Conservation (phyloP, 306 rosid genomes). For the Abrus precatorius region DNA sequence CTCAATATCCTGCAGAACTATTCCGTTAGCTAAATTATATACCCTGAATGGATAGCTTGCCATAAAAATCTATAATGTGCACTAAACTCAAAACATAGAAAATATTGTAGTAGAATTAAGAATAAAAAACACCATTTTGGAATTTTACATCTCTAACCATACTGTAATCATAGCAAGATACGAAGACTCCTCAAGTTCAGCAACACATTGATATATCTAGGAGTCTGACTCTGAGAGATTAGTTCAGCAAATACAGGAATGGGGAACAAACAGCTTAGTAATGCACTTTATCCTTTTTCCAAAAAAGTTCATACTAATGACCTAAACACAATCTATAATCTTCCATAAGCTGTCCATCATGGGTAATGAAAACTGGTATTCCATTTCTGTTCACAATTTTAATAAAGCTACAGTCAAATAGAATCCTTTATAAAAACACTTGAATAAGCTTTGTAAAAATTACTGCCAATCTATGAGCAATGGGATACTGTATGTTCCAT, state of each 20-base stretch:
- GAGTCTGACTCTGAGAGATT: constrained; percentile 3
- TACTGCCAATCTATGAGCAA: background rate
- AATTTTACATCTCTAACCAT: background rate
- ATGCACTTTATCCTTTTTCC: constrained; percentile 19
- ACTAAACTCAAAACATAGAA: constrained; percentile 25
- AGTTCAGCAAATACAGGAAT: constrained; percentile 13
- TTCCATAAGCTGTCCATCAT: background rate
- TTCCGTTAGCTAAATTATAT: constrained; percentile 14
- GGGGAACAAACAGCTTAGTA: constrained; percentile 16
- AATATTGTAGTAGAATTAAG: constrained; percentile 9
- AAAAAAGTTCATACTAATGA: background rate
- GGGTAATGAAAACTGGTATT: constrained; percentile 23
- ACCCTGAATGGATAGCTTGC: constrained; percentile 16
- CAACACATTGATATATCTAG: background rate
- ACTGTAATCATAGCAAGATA: constrained; percentile 4
- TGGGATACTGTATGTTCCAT: background rate
- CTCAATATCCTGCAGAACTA: constrained; percentile 72
- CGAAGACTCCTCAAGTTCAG: background rate
- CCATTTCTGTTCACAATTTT: constrained; percentile 8
- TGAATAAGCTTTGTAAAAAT: constrained; percentile 4
- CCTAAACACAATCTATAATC: constrained; percentile 13
- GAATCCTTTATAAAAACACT: constrained; percentile 17
- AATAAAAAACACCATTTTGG: background rate
- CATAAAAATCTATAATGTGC: background rate
- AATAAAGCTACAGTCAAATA: constrained; percentile 13